Evolutionary conservation across 2,329 filamentous ascomycete species (phyloP).

Genomic region (Colletotrichum chrysophilum): DNA sequence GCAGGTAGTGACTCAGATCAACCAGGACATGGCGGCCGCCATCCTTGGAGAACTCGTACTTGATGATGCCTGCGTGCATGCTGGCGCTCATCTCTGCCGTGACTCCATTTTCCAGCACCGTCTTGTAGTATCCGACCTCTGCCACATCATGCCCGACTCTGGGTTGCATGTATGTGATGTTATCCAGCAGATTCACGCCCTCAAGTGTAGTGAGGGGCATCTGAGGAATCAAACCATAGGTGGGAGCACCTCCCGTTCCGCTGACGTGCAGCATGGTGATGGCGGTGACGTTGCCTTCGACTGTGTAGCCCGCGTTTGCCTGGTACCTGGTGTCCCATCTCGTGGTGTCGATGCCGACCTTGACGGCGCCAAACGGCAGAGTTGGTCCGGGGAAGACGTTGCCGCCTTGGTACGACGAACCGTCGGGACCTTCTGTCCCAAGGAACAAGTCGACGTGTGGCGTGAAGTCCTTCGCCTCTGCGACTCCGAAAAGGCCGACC

Average conservation of each 20-base stretch:
- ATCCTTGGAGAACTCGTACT: slow-evolving; percentile 51
- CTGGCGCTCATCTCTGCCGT: slow-evolving; percentile 53
- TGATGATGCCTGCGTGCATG: slow-evolving; percentile 55
- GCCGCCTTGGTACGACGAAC: slow-evolving; percentile 47
- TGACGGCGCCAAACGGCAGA: slow-evolving; percentile 49
- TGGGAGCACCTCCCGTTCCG: slow-evolving; percentile 63
- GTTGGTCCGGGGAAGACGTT: slow-evolving; percentile 49
- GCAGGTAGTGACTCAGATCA: slow-evolving; percentile 54
- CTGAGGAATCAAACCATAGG: slow-evolving; percentile 60
- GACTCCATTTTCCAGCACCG: slow-evolving; percentile 53
- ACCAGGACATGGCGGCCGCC: slow-evolving; percentile 47
- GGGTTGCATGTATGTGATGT: slow-evolving; percentile 51
- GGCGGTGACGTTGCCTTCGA: slow-evolving; percentile 49
- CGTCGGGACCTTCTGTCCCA: slow-evolving; percentile 50
- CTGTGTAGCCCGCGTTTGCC: slow-evolving; percentile 41
- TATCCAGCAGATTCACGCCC: slow-evolving; percentile 50
- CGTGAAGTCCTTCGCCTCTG: slow-evolving; percentile 5
- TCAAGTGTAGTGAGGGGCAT: slow-evolving; percentile 48
- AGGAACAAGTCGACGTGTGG: slow-evolving; percentile 52
- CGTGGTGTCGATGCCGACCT: slow-evolving; percentile 46
- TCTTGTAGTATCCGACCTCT: slow-evolving; percentile 59
- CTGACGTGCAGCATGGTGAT: slow-evolving; percentile 61
- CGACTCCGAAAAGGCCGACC: not conserved
- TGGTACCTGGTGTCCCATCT: slow-evolving; percentile 27
- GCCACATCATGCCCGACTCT: slow-evolving; percentile 44